A percentile compares a stretch with the other conserved stretches of the same genome.
Evolutionary conservation across 352 stramenopile species (phyloP).

Genomic region (Peronospora destructor): DNA sequence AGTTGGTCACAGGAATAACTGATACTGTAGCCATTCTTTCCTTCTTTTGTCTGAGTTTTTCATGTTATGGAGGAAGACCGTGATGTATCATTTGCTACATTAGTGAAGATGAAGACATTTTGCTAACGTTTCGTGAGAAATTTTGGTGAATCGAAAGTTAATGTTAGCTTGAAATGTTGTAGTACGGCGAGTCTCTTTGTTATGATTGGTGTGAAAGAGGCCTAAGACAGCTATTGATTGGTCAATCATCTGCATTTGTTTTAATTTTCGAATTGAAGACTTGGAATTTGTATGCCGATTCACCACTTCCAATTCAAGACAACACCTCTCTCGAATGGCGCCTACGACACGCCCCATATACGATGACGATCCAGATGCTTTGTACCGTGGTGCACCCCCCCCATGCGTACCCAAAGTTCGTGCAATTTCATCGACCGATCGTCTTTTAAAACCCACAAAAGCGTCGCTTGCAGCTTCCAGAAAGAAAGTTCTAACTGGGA

Average conservation of each 20-base stretch:
- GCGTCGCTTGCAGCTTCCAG: constrained; percentile 43
- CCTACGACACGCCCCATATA: constrained; percentile 17
- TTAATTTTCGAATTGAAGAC: constrained; percentile 37
- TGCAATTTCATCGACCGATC: constrained; percentile 50
- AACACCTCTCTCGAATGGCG: constrained; percentile 7
- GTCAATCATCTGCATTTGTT: constrained; percentile 15
- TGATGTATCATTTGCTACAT: constrained; percentile 17
- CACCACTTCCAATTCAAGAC: no score
- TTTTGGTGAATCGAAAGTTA: no score
- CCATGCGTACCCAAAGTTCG: constrained; percentile 43
- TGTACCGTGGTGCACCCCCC: constrained; percentile 41
- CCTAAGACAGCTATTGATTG: constrained; percentile 2
- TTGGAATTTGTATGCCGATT: constrained; percentile 18
- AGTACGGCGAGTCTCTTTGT: no score
- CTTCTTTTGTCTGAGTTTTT: constrained; percentile 7
- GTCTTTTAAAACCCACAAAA: constrained; percentile 51
- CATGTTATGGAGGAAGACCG: constrained; percentile 12
- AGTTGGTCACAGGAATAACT: not conserved
- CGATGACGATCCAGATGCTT: constrained; percentile 38
- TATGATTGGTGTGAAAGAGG: constrained; percentile 1
- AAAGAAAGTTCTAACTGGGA: constrained; percentile 37
- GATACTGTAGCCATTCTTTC: not conserved
- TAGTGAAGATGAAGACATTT: no score
- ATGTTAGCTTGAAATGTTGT: no score
- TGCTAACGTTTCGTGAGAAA: no score